phyloP scores from a whole-genome alignment of 148 eudicot species.

The Cornus florida region DNA sequence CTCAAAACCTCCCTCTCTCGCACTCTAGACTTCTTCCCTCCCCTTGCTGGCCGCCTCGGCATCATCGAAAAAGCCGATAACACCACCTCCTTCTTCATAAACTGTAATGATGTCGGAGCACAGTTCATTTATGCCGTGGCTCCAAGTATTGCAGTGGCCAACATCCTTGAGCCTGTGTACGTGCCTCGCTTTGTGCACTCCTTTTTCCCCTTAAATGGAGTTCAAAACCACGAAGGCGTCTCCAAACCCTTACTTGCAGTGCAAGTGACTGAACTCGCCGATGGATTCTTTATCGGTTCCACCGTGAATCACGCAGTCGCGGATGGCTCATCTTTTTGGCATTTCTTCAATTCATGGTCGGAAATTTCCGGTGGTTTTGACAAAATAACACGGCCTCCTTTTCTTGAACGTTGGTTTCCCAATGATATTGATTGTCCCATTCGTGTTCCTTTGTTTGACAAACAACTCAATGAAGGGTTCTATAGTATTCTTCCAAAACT shows the following conservation, averaged over 20 bases:
- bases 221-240: slow-evolving; percentile 21
- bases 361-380: slow-evolving; percentile 20
- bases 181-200: slow-evolving; percentile 30
- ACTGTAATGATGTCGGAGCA: slow-evolving; percentile 35
- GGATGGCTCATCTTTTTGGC: slow-evolving; percentile 42
- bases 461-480: not conserved
- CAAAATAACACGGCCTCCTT: slow-evolving; percentile 9
- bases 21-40: slow-evolving; percentile 32
- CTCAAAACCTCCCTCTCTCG: slow-evolving; percentile 30
- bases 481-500: slow-evolving; percentile 2
- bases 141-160: slow-evolving; percentile 3
- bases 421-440: slow-evolving; percentile 2
- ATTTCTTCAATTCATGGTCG: slow-evolving; percentile 36
- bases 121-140: slow-evolving; percentile 22
- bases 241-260: slow-evolving; percentile 32
- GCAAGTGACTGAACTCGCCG: slow-evolving; percentile 41
- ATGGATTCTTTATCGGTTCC: slow-evolving; percentile 38
- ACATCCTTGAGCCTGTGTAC: slow-evolving; percentile 20
- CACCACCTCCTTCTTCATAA: slow-evolving; percentile 18
- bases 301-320: slow-evolving; percentile 24
- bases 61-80: not conserved
- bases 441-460: slow-evolving; percentile 2
- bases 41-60: slow-evolving; percentile 39
- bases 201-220: slow-evolving; percentile 27
- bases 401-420: slow-evolving; percentile 23